Conservation (phyloP, 1,284 basidiomycete genomes). For the Mycena citricolor region DNA sequence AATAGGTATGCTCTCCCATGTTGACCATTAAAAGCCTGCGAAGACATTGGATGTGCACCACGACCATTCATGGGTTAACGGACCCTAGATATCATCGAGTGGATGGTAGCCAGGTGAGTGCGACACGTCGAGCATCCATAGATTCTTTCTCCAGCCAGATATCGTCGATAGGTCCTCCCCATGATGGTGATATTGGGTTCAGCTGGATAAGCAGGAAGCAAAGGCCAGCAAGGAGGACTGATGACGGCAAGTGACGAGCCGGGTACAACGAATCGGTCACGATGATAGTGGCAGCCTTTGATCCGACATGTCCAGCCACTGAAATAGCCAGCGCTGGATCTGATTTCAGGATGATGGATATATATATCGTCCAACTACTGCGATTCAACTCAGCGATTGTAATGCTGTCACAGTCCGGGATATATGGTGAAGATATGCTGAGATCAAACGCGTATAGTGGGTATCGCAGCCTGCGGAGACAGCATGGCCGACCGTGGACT, state of each 20-base stretch:
- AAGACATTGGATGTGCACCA: constrained; percentile 12
- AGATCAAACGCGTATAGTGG: constrained; percentile 41
- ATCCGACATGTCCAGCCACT: no score
- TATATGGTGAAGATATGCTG: constrained; percentile 11
- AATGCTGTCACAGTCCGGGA: constrained; percentile 3
- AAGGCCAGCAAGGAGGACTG: no score
- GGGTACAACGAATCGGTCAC: no score
- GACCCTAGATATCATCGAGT: constrained; percentile 90
- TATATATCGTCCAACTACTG: no score
- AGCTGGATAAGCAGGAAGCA: no score
- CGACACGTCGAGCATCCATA: constrained; percentile 90
- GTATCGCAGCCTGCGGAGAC: constrained; percentile 39
- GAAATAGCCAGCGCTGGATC: no score
- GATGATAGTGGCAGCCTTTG: no score
- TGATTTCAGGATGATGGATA: no score
- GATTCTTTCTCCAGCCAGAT: constrained; percentile 85
- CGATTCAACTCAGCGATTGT: constrained; percentile 1
- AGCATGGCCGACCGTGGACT: constrained; percentile 27
- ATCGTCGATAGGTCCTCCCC: constrained; percentile 89
- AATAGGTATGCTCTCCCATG: constrained; percentile 95
- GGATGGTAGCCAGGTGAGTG: constrained; percentile 91
- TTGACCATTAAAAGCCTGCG: constrained; percentile 89
- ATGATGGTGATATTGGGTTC: constrained; percentile 41
- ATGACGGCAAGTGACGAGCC: no score
- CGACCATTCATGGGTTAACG: constrained; percentile 27